phyloP scores from a whole-genome alignment of 257 asterid genomes.

The Scutellaria galericulata region DNA sequence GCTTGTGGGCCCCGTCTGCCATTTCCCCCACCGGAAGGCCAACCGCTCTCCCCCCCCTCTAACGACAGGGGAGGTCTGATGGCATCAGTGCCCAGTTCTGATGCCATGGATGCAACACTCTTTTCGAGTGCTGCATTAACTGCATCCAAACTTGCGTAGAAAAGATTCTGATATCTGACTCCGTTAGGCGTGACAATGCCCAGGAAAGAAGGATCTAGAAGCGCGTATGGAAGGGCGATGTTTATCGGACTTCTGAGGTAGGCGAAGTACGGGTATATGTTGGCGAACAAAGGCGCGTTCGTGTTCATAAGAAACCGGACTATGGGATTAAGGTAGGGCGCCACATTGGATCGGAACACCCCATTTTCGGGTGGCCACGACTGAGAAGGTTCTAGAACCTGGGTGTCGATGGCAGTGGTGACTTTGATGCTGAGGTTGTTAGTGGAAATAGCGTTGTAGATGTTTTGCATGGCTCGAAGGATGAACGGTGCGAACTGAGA shows the following conservation, averaged over 20 bases:
- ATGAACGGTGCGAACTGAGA: slow-evolving; percentile 7
- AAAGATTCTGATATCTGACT: slow-evolving; percentile 25
- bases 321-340: slow-evolving; percentile 26
- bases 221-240: slow-evolving; percentile 11
- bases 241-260: neutral
- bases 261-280: slow-evolving; percentile 40
- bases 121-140: slow-evolving; percentile 36
- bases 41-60: slow-evolving; percentile 36
- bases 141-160: slow-evolving; percentile 21
- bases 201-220: neutral
- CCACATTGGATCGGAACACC: slow-evolving; percentile 21
- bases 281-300: slow-evolving; percentile 33
- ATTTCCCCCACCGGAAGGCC: slow-evolving; percentile 20
- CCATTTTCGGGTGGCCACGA: slow-evolving; percentile 30
- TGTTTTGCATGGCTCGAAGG: slow-evolving; percentile 38
- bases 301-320: slow-evolving; percentile 19
- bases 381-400: slow-evolving; percentile 3
- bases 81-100: no score
- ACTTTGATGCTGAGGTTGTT: slow-evolving; percentile 30
- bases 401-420: slow-evolving; percentile 20
- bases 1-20: neutral
- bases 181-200: slow-evolving; percentile 18
- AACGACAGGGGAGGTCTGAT: no score
- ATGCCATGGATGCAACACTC: neutral
- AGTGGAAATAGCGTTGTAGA: slow-evolving; percentile 26